These are phyloP conservation scores for Ustilaginoidea virens DNA, from an alignment of 2,329 filamentous ascomycete genomes.

Conservation along the genomic window DNA sequence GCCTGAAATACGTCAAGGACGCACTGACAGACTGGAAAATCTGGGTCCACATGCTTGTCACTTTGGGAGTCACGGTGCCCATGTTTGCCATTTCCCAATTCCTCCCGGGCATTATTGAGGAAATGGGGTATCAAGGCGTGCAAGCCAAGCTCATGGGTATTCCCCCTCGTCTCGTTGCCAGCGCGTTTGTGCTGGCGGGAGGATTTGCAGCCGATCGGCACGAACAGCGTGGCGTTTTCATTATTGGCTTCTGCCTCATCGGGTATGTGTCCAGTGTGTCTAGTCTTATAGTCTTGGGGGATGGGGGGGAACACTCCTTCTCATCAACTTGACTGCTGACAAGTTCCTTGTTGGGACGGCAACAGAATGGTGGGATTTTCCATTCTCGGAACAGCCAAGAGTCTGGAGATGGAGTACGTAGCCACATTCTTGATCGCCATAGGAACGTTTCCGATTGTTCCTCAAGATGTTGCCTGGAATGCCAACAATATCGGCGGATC, in stretches of 20 bases:
- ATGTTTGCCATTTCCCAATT: constrained; percentile 23
- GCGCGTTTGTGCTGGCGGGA: constrained; percentile 18
- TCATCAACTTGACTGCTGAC: no score
- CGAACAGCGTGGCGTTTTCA: constrained; percentile 21
- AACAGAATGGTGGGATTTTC: constrained; percentile 18
- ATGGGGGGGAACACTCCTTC: no score
- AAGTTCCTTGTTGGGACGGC: neutral
- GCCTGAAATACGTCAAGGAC: constrained; percentile 35
- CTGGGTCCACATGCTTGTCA: constrained; percentile 41
- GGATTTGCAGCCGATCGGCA: constrained; percentile 28
- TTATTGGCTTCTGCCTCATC: constrained; percentile 19
- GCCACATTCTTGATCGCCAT: constrained; percentile 27
- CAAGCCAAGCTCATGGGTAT: constrained; percentile 23
- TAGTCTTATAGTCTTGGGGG: no score
- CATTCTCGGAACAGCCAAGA: constrained; percentile 16
- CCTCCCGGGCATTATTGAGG: constrained; percentile 20
- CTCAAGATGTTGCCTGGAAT: constrained; percentile 41
- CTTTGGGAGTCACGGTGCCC: constrained; percentile 37
- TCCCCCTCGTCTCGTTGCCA: constrained; percentile 22
- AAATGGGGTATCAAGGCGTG: constrained; percentile 20
- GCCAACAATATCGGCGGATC: constrained; percentile 42
- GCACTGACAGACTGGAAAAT: constrained; percentile 45
- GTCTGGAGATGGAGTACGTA: constrained; percentile 28
- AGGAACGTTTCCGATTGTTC: constrained; percentile 35
- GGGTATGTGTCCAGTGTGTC: constrained; percentile 18